phyloP scores from a whole-genome alignment of 192 early-diverging fungal genomes.

The Gamsiella multidivaricata region DNA sequence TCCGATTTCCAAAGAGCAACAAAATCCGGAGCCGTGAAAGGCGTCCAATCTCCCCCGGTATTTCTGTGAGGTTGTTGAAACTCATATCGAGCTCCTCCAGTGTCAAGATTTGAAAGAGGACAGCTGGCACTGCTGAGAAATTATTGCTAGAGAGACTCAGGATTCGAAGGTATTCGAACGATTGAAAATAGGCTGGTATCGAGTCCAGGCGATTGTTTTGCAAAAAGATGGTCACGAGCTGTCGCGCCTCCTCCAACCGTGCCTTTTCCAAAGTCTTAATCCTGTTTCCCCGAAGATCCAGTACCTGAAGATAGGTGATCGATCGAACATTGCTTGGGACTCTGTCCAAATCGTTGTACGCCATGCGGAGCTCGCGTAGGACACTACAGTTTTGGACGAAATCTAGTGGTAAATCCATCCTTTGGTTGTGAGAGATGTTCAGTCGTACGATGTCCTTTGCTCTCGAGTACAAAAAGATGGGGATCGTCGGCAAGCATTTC shows the following conservation, averaged over 20 bases:
- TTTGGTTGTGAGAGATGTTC: conserved; percentile 85
- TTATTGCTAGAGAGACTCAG: conserved; percentile 88
- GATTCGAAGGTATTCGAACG: conserved; percentile 67
- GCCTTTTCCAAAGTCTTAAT: conserved; percentile 73
- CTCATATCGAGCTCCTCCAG: conserved; percentile 81
- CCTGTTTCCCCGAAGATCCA: conserved; percentile 85
- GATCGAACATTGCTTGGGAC: conserved; percentile 76
- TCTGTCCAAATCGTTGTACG: conserved; percentile 73
- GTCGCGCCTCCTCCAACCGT: conserved; percentile 68
- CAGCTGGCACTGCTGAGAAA: conserved; percentile 72
- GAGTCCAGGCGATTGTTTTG: conserved; percentile 79
- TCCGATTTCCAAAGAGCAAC: conserved; percentile 79
- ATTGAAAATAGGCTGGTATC: conserved; percentile 73
- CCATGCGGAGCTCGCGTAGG: conserved; percentile 74
- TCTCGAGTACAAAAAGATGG: conserved; percentile 78
- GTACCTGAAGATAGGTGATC: conserved; percentile 70
- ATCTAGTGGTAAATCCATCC: conserved; percentile 85
- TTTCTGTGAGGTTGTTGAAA: conserved; percentile 81
- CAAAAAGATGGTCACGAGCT: conserved; percentile 71
- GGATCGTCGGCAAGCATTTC: conserved; percentile 81
- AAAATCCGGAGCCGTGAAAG: conserved; percentile 69
- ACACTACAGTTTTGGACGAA: conserved; percentile 81
- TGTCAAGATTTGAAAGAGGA: conserved; percentile 68
- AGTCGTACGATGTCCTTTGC: conserved; percentile 79
- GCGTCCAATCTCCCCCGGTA: conserved; percentile 79